Percentiles rank a stretch among this genome's conserved stretches.
phyloP scores from a whole-genome alignment of 345 rosid species.

The Corchorus olitorius region DNA sequence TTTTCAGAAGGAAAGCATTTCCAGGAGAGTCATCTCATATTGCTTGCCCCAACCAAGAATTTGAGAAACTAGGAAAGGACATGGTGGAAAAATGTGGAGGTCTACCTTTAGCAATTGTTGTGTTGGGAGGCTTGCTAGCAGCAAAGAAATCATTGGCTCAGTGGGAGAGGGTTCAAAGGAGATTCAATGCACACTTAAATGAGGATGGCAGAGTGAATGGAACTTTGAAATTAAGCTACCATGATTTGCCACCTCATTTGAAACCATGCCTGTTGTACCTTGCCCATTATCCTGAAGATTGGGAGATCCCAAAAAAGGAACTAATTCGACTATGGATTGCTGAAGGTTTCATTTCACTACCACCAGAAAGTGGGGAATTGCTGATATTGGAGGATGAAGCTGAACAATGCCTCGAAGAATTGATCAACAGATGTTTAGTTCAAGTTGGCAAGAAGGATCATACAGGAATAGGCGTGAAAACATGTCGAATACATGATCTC shows the following conservation, averaged over 20 bases:
- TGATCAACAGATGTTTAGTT: too few species aligned
- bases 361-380: background rate
- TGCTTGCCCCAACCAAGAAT: background rate
- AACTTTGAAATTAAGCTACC: too few species aligned
- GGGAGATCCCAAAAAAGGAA: background rate
- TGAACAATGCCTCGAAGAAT: too few species aligned
- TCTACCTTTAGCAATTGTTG: constrained; percentile 28
- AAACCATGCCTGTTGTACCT: constrained; percentile 36
- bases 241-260: constrained; percentile 27
- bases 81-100: constrained; percentile 5
- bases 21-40: background rate
- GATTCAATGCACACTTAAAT: background rate
- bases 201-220: background rate
- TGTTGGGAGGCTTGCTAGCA: constrained; percentile 15
- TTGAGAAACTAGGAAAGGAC: constrained; percentile 6
- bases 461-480: constrained; percentile 19
- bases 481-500: background rate
- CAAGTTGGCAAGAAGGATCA: background rate
- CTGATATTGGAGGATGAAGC: too few species aligned
- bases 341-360: constrained; percentile 24
- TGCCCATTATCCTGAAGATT: constrained; percentile 21
- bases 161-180: background rate
- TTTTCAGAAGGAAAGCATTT: background rate
- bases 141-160: background rate
- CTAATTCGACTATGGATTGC: constrained; percentile 22